These are phyloP conservation scores for Psilocybe sp. DNA, from an alignment of 768 basidiomycete species.

Conservation along the genomic window DNA sequence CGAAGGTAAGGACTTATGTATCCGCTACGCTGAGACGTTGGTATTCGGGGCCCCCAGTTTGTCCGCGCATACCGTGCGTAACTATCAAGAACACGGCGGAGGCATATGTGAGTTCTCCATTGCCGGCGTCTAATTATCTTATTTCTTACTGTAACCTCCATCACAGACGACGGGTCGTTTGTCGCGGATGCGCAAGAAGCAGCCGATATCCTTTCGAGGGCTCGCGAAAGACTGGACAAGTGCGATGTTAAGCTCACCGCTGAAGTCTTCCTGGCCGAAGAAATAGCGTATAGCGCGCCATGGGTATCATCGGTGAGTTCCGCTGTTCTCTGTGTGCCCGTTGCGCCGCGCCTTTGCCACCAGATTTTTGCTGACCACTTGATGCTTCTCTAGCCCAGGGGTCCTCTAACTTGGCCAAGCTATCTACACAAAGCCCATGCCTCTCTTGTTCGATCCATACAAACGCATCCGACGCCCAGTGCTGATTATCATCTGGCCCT, in stretches of 20 bases:
- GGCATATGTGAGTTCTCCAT: background rate
- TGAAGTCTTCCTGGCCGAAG: slow-evolving; percentile 64
- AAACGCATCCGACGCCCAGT: slow-evolving; percentile 46
- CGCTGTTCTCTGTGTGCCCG: background rate
- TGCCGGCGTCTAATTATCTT: too few relatives aligned
- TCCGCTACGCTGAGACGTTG: slow-evolving; percentile 73
- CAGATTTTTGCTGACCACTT: too few relatives aligned
- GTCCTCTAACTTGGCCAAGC: slow-evolving; percentile 51
- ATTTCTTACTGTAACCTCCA: too few relatives aligned
- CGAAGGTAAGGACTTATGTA: slow-evolving; percentile 61
- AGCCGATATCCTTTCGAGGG: slow-evolving; percentile 53
- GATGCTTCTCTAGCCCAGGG: slow-evolving; percentile 63
- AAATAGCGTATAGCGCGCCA: slow-evolving; percentile 68
- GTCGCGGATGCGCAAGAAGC: slow-evolving; percentile 65
- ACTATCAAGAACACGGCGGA: background rate
- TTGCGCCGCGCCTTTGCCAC: background rate
- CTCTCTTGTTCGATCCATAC: slow-evolving; percentile 47
- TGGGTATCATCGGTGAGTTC: slow-evolving; percentile 63
- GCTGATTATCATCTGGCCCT: slow-evolving; percentile 82
- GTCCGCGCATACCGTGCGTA: slow-evolving; percentile 39
- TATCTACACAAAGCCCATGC: slow-evolving; percentile 58
- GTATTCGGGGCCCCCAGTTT: slow-evolving; percentile 79
- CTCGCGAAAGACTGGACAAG: slow-evolving; percentile 48
- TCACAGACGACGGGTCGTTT: too few relatives aligned
- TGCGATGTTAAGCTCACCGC: slow-evolving; percentile 54